Conservation (phyloP, 75 land plant species). For the Cupressus sempervirens region DNA sequence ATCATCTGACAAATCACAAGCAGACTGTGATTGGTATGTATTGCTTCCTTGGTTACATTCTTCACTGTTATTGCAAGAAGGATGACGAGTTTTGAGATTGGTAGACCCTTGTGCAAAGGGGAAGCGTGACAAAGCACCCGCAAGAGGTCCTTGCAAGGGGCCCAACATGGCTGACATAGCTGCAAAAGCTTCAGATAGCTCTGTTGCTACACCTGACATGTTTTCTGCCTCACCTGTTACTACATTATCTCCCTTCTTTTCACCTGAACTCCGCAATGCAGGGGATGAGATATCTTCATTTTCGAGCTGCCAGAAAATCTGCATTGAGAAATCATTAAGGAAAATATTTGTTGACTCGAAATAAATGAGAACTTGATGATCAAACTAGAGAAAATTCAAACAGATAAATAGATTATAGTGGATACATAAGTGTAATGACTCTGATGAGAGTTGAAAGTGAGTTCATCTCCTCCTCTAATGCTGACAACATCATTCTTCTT, state of each 20-base stretch:
- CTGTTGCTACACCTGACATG: not conserved
- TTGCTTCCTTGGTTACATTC: not conserved
- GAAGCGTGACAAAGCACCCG: conserved; percentile 13
- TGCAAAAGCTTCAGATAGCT: conserved; percentile 26
- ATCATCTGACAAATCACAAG: conserved; percentile 6
- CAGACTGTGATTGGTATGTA: not conserved
- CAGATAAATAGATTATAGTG: conserved; percentile 9
- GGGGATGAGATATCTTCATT: conserved; percentile 22
- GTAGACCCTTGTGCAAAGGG: conserved; percentile 10
- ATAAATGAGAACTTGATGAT: conserved; percentile 21
- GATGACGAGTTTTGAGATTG: not conserved
- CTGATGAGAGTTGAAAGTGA: conserved; percentile 38
- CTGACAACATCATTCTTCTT: conserved; percentile 9
- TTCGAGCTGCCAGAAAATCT: conserved; percentile 31
- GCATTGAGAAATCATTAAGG: conserved; percentile 20
- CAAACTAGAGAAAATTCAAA: not conserved
- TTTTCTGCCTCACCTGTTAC: conserved; percentile 21
- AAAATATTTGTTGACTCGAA: conserved; percentile 21
- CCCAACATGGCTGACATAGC: conserved; percentile 25
- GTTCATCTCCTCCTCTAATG: conserved; percentile 61
- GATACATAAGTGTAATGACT: conserved; percentile 76
- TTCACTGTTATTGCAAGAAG: not conserved
- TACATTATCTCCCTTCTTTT: conserved; percentile 31
- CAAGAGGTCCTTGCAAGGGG: not conserved
- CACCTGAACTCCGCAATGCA: conserved; percentile 21